These are phyloP conservation scores for Rhodotorula paludigena DNA, from an alignment of 768 basidiomycete genomes.

Conservation along the genomic window DNA sequence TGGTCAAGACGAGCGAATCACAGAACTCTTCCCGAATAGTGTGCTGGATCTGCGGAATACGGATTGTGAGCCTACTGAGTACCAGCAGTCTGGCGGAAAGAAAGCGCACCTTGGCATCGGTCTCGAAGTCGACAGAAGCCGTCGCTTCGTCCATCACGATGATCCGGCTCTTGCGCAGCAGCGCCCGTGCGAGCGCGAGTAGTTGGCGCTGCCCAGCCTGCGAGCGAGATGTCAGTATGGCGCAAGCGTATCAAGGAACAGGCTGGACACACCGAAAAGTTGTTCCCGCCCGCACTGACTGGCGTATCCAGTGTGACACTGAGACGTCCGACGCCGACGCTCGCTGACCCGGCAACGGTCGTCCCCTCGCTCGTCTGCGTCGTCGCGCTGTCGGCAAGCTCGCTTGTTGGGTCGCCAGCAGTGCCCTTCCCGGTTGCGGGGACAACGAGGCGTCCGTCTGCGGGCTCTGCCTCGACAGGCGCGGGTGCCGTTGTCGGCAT, in stretches of 20 bases:
- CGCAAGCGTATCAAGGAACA: neutral
- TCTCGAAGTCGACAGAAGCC: constrained; percentile 48
- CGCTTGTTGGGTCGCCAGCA: neutral
- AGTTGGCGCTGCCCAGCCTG: constrained; percentile 35
- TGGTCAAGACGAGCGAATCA: constrained; percentile 50
- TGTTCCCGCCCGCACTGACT: constrained; percentile 49
- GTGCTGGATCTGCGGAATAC: constrained; percentile 47
- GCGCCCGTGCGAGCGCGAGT: constrained; percentile 40
- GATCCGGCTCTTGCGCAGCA: constrained; percentile 47
- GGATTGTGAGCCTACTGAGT: neutral
- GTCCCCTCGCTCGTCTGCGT: constrained; percentile 1
- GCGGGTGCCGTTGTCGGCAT: neutral
- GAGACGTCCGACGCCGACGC: constrained; percentile 2
- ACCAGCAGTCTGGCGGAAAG: neutral
- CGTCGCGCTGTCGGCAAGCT: neutral
- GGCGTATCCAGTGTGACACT: constrained; percentile 45
- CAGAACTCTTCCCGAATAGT: constrained; percentile 48
- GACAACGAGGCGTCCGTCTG: neutral
- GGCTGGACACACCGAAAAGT: constrained; percentile 42
- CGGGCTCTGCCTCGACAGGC: constrained; percentile 18
- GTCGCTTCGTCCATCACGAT: constrained; percentile 50
- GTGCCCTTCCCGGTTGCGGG: neutral
- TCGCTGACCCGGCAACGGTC: neutral
- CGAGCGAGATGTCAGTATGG: too few species aligned
- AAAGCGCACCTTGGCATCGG: constrained; percentile 41